Percentiles rank a stretch among this genome's conserved stretches.
phyloP scores from a whole-genome alignment of 2,329 filamentous ascomycete genomes.

The Phaeosphaeria sp. region DNA sequence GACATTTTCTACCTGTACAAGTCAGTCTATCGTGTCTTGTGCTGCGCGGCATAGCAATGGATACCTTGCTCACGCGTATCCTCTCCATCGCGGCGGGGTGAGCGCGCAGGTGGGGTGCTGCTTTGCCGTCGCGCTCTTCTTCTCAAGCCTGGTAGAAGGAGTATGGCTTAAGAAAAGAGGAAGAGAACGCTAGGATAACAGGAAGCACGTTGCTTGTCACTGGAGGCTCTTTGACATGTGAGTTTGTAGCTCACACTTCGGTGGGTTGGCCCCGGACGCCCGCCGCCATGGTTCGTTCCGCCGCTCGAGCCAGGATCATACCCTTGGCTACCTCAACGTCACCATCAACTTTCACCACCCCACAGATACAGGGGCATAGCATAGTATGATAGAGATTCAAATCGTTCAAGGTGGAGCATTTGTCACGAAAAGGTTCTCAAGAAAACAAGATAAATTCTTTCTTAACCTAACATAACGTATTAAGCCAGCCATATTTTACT shows the following conservation, averaged over 20 bases:
- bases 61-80: slow-evolving; percentile 55
- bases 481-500: neutral
- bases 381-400: neutral
- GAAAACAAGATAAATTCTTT: neutral
- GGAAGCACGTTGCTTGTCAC: slow-evolving; percentile 1
- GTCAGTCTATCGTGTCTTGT: slow-evolving; percentile 13
- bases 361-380: no score
- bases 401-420: neutral
- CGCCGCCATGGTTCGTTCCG: slow-evolving; percentile 31
- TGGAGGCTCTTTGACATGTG: slow-evolving; percentile 10
- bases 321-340: slow-evolving; percentile 27
- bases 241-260: slow-evolving; percentile 15
- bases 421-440: neutral
- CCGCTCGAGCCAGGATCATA: slow-evolving; percentile 19
- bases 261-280: slow-evolving; percentile 27
- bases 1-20: slow-evolving; percentile 65
- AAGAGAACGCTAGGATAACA: neutral
- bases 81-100: slow-evolving; percentile 48
- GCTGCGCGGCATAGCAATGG: neutral
- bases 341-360: slow-evolving; percentile 2
- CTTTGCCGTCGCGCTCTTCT: neutral
- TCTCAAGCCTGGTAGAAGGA: neutral
- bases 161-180: neutral
- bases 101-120: slow-evolving; percentile 1
- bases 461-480: neutral